Evolutionary conservation across 2,329 filamentous ascomycete species (phyloP).

Genomic region (Fonsecaea pedrosoi): DNA sequence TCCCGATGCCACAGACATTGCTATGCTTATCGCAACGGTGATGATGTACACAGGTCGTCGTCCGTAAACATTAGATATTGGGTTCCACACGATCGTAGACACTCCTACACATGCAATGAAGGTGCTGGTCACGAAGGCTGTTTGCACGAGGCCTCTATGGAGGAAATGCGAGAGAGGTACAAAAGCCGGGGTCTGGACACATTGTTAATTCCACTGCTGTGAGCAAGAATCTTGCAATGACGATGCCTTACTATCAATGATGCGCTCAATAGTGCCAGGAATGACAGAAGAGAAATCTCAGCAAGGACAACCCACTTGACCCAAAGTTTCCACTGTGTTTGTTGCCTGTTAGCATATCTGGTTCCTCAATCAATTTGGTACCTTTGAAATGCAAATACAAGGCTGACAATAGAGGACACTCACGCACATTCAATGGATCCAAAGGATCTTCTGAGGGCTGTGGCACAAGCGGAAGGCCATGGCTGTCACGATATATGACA

Average conservation of each 20-base stretch:
- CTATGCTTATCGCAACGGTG: slow-evolving; percentile 1
- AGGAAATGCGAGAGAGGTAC: slow-evolving; percentile 1
- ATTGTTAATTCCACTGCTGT: background rate
- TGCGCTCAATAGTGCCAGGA: background rate
- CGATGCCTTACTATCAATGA: background rate
- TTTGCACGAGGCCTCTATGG: background rate
- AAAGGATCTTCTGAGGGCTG: slow-evolving; percentile 2
- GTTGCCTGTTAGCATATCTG: background rate
- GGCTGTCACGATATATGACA: background rate
- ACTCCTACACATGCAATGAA: background rate
- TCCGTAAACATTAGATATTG: slow-evolving; percentile 15
- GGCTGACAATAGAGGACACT: background rate
- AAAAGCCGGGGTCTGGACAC: background rate
- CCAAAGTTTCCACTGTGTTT: background rate
- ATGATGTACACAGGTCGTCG: slow-evolving; percentile 14
- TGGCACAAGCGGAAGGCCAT: background rate
- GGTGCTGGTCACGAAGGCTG: slow-evolving; percentile 1
- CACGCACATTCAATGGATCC: background rate
- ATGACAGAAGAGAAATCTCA: background rate
- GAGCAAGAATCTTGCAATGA: background rate
- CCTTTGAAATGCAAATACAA: background rate
- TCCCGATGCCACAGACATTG: slow-evolving; percentile 1
- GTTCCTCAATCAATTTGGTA: background rate
- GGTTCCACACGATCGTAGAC: slow-evolving; percentile 3
- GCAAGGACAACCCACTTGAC: background rate